These are phyloP conservation scores for Boletus sp. DNA, from an alignment of 1,284 basidiomycete species.

Conservation along the genomic window DNA sequence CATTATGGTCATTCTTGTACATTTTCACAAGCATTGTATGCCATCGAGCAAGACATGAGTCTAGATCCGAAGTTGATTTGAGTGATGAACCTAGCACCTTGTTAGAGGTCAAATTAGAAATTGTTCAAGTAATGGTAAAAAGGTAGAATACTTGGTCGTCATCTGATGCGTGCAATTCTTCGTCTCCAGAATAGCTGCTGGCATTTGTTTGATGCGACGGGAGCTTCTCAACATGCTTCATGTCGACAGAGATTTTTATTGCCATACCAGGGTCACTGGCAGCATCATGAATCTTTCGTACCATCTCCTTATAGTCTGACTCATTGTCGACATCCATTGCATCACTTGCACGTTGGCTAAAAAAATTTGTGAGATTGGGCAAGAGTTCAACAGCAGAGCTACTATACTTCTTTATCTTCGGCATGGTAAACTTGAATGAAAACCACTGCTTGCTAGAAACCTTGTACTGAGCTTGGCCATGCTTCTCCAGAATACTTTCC, in stretches of 20 bases:
- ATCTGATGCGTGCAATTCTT: not conserved
- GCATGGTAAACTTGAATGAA: no score
- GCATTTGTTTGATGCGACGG: not conserved
- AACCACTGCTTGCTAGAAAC: no score
- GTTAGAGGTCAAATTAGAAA: no score
- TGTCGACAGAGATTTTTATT: not conserved
- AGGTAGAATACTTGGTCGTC: not conserved
- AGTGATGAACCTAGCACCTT: no score
- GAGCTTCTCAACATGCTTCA: not conserved
- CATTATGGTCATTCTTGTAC: not conserved
- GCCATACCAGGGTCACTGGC: not conserved
- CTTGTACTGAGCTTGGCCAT: no score
- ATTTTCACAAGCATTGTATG: not conserved
- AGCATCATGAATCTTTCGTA: conserved; percentile 13
- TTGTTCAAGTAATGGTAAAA: no score
- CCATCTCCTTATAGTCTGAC: conserved; percentile 23
- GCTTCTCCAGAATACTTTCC: not conserved
- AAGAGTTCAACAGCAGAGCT: no score
- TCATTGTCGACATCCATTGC: conserved; percentile 20
- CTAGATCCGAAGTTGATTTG: not conserved
- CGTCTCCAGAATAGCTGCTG: not conserved
- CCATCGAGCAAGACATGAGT: not conserved
- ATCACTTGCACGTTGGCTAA: no score
- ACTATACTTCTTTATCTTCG: no score
- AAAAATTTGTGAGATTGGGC: no score